These are phyloP conservation scores for Axilococcus clingmanii DNA, from an alignment of 139 green algal genomes.

Conservation along the genomic window DNA sequence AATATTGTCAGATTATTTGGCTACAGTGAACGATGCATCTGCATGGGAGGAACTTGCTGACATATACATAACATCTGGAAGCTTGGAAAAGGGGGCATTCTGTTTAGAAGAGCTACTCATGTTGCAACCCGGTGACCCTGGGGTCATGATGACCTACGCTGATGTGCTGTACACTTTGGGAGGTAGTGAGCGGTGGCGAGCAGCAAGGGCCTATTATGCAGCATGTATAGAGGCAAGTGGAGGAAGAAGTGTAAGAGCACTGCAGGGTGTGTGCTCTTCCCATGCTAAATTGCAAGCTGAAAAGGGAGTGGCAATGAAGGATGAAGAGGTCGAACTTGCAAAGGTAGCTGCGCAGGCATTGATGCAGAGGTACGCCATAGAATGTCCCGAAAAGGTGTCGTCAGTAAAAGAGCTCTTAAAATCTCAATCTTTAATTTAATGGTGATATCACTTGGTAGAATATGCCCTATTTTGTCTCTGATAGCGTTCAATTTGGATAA, in stretches of 20 bases:
- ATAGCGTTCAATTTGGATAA: too few relatives aligned
- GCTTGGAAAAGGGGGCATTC: constrained; percentile 69
- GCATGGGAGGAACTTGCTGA: constrained; percentile 78
- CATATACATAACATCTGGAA: constrained; percentile 60
- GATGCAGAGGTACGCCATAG: constrained; percentile 42
- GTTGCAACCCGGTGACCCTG: constrained; percentile 36
- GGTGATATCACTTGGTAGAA: too few relatives aligned
- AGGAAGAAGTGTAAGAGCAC: constrained; percentile 26
- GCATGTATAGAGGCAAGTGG: constrained; percentile 48
- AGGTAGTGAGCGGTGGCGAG: constrained; percentile 20
- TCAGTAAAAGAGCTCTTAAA: constrained; percentile 17
- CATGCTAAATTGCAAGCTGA: constrained; percentile 23
- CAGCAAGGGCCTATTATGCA: constrained; percentile 61
- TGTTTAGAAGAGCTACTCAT: constrained; percentile 84
- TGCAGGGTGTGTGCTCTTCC: constrained; percentile 39
- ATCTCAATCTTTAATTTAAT: too few relatives aligned
- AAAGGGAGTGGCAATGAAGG: background rate
- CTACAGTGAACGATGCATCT: constrained; percentile 47
- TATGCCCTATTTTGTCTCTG: too few relatives aligned
- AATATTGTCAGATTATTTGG: constrained; percentile 54
- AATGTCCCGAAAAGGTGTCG: constrained; percentile 45
- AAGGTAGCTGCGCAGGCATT: constrained; percentile 36
- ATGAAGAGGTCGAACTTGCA: constrained; percentile 36
- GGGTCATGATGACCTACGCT: constrained; percentile 49
- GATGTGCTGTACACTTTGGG: constrained; percentile 72